A percentile compares a stretch with the other conserved stretches of the same genome.
phyloP scores from a whole-genome alignment of 2,329 filamentous ascomycete species.

The Ustilaginoidea virens region DNA sequence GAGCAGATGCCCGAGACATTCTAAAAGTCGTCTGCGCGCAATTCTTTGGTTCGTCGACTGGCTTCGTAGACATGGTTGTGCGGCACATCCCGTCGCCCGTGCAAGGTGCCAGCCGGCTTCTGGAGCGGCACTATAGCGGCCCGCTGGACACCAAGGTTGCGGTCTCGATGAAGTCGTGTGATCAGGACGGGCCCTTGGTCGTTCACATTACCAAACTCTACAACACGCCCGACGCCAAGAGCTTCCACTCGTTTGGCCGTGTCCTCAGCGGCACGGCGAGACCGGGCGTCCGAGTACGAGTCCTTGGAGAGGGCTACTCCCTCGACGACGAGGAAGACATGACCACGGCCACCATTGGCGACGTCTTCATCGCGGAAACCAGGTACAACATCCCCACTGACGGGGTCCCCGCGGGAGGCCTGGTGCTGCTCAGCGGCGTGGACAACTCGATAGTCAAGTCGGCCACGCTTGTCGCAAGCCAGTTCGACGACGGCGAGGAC shows the following conservation, averaged over 20 bases:
- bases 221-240: slow-evolving; percentile 77
- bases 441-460: slow-evolving; percentile 98
- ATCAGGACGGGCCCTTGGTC: slow-evolving; percentile 83
- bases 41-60: slow-evolving; percentile 81
- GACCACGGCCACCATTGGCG: slow-evolving; percentile 67
- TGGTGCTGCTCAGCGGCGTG: slow-evolving; percentile 80
- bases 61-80: slow-evolving; percentile 92
- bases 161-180: slow-evolving; percentile 63
- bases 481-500: slow-evolving; percentile 74
- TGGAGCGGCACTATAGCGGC: slow-evolving; percentile 85
- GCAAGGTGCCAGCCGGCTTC: slow-evolving; percentile 57
- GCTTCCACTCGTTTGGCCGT: slow-evolving; percentile 78
- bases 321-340: slow-evolving; percentile 97
- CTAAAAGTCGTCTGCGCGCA: slow-evolving; percentile 83
- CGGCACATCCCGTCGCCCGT: slow-evolving; percentile 78
- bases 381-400: slow-evolving; percentile 85
- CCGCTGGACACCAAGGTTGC: slow-evolving; percentile 71
- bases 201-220: slow-evolving; percentile 88
- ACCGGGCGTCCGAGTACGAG: slow-evolving; percentile 69
- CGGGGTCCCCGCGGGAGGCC: slow-evolving; percentile 85
- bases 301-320: slow-evolving; percentile 89
- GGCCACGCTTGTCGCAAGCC: slow-evolving; percentile 71
- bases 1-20: slow-evolving; percentile 74
- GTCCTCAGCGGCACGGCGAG: slow-evolving; percentile 85
- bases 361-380: slow-evolving; percentile 83